Percentiles rank a stretch among this genome's conserved stretches.
phyloP scores from a whole-genome alignment of 1,284 basidiomycete genomes.

The Ustilago nuda region DNA sequence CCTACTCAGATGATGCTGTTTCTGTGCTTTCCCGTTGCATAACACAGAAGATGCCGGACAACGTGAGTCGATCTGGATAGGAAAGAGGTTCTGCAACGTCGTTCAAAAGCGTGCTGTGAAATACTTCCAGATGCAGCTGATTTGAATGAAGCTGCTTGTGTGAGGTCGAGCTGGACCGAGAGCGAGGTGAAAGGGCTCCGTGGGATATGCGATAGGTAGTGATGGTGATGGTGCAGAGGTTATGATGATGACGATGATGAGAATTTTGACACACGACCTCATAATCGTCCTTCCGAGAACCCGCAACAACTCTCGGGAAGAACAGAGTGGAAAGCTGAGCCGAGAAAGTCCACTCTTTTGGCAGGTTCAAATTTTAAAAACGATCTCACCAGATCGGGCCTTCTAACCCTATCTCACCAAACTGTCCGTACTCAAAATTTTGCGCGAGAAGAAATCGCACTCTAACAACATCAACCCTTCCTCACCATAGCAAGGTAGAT shows the following conservation, averaged over 20 bases:
- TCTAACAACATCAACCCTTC: not conserved
- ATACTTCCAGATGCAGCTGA: too few relatives aligned
- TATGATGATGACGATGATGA: conserved; percentile 13
- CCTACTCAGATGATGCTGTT: too few relatives aligned
- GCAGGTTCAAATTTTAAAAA: conserved; percentile 2
- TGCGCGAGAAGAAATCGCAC: conserved; percentile 5
- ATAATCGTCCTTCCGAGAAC: not conserved
- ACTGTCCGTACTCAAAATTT: not conserved
- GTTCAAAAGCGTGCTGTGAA: too few relatives aligned
- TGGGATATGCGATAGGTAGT: not conserved
- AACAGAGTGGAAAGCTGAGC: conserved; percentile 6
- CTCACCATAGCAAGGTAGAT: not conserved
- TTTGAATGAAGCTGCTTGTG: not conserved
- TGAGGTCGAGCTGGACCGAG: too few relatives aligned
- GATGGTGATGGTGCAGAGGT: not conserved
- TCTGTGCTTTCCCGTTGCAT: too few relatives aligned
- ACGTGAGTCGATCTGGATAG: too few relatives aligned
- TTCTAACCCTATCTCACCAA: not conserved
- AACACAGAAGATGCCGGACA: too few relatives aligned
- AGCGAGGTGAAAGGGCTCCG: not conserved
- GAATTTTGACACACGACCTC: conserved; percentile 13
- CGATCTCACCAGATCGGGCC: conserved; percentile 4
- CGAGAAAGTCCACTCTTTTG: conserved; percentile 2
- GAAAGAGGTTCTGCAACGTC: too few relatives aligned
- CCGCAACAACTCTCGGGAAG: not conserved